Base-by-base conservation (phyloP, 2,329 filamentous ascomycete genomes). In the Diaporthe ampelina region DNA sequence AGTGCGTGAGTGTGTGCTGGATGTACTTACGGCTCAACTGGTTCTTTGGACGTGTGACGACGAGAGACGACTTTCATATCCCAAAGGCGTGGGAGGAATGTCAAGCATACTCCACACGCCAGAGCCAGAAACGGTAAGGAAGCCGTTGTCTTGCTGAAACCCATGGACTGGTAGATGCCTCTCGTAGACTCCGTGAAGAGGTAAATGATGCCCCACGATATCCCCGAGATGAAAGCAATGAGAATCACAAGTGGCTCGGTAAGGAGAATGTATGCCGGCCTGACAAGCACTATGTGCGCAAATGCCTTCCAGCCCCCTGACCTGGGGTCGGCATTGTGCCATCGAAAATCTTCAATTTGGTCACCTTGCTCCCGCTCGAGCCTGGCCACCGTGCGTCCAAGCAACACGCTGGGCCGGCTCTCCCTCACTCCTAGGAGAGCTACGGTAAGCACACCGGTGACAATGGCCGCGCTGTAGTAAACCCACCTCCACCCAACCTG, bases 221-320 rank as follows among this genome's bases (percentile, higher is more conserved):
- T 78, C 11, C 84, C 84, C 11, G 82, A 84, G 76, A 88, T 85
- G 29, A 85, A 79, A 0, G 86, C 81, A 15, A 85, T 81, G 52
- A 83, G 78, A 50, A 85, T 82, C 37, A 88, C 83, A 52, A 88
- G 84, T 0, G 86, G 86, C 70, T 88, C 86, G 2, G 83, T 85
- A 76, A 84, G 82, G 72, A 87, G 83, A 9, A 88, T 81, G 9
- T 79, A 79, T 3, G 84, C 76, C 3, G 86, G 86, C n/a, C 84
- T 80, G 68, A 83, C 76, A 48, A 87, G 80, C n/a, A 83, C 81
- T 6, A 83, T 79, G 54, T 81, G 81, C 17, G 82, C 76, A 70
- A 87, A 85, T 1, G 79, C 80, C 11, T 76, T 79, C 54, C 84
- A 67, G 63, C 83, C 78, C 15, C 43, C 63, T 0, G 45, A 19